Evolutionary conservation across 2,329 filamentous ascomycete species (phyloP), one percentile per base, ranked within the genome.

Genomic region (Mollisia scopiformis): DNA sequence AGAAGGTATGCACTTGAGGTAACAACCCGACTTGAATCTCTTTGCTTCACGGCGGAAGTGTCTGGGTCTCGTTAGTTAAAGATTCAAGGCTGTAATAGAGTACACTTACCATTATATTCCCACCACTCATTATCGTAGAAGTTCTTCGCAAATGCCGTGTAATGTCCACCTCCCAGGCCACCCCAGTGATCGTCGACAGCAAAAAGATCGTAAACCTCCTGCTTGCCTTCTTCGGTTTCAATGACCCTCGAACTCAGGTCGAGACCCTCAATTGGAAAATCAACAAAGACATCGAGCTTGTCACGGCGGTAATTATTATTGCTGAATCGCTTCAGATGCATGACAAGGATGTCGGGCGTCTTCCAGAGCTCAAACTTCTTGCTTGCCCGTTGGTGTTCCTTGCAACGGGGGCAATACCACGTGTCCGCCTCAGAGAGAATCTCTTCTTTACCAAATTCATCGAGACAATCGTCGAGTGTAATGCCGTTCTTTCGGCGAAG

Each of bases 321-420:
- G 73, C 92, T 96, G 75, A 99, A 99, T 6, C 95, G 88, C 81
- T 99, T 99, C 53, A 99, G 82, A 73, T 99, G 95, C 63, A 97
- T 90, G 46, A 98, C 90, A 16, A 99, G 84, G 63, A 98, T 96
- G 74, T 99, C 95, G 0, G 95, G 95, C 2, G 91, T 89, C 72
- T 94, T 97, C 95, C 95, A 99, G 19, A 99, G 85, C 72, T 98
- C 93, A 56, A 99, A 92, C 71, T 95, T 97, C 80, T 99, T 99
- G 77, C 89, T 93, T 21, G 95, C 95, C 62, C 92, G 88, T 16
- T 92, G 88, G 71, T 96, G 90, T 70, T 97, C 92, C 75, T 98
- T 98, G 82, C 95, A 99, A 30, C 92, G 87, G 59, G 92, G 94
- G 73, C 95, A 99, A 74, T 96, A 98, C 95, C 95, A 99, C 62